Percentiles rank a stretch among this genome's conserved stretches.
These are phyloP conservation scores for Pseudomassariella vexata DNA, from an alignment of 2,329 filamentous ascomycete genomes.

Conservation along the genomic window DNA sequence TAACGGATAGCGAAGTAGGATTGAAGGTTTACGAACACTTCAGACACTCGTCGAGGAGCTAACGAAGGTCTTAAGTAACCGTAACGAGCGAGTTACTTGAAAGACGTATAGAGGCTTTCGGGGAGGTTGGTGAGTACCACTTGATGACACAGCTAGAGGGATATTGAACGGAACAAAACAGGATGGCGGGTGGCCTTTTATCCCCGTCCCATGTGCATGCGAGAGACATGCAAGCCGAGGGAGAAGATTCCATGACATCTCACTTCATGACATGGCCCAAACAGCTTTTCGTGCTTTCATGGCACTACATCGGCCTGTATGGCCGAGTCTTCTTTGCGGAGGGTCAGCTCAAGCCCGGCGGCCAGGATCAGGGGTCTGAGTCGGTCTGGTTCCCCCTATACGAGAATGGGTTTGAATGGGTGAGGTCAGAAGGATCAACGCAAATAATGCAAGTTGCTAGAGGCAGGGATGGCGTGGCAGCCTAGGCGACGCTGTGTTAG, in stretches of 20 bases:
- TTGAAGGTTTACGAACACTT: conserved; percentile 6
- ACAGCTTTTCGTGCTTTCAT: conserved; percentile 8
- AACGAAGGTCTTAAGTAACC: conserved; percentile 19
- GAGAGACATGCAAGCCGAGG: conserved; percentile 9
- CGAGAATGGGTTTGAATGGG: conserved; percentile 8
- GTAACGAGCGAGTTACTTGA: conserved; percentile 25
- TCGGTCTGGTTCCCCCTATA: conserved; percentile 11
- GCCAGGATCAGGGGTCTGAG: conserved; percentile 6
- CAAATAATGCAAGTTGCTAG: not conserved
- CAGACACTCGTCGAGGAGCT: too few species aligned
- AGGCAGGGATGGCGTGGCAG: not conserved
- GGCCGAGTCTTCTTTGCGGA: conserved; percentile 7
- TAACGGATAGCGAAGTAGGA: conserved; percentile 3
- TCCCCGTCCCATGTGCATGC: conserved; percentile 13
- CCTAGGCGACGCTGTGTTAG: not conserved
- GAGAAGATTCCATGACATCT: conserved; percentile 14
- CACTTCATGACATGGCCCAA: conserved; percentile 8
- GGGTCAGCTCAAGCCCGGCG: conserved; percentile 3
- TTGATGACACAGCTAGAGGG: conserved; percentile 8
- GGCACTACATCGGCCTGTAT: conserved; percentile 7
- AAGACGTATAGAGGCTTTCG: conserved; percentile 2
- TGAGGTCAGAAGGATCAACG: conserved; percentile 1
- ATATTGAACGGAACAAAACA: conserved; percentile 5
- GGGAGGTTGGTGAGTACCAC: conserved; percentile 10
- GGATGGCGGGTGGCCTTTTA: conserved; percentile 15